Evolutionary conservation across 2,329 filamentous ascomycete genomes (phyloP), one percentile per base, ranked within the genome.

Genomic region (Elsinoe ampelina): DNA sequence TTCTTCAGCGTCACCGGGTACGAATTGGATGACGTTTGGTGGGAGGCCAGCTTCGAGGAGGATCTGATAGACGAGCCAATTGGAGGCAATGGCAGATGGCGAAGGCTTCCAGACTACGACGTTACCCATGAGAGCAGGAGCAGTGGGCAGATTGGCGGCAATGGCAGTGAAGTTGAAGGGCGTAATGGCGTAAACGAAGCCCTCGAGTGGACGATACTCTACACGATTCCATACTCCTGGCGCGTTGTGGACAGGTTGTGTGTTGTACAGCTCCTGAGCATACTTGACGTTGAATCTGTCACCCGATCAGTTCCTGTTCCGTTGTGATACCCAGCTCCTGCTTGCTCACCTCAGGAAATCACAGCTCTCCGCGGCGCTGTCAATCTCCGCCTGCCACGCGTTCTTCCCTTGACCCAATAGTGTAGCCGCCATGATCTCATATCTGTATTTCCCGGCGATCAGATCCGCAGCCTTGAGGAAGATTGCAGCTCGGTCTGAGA

Each of bases 91-190:
- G 36, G 91, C 88, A 13, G 78, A 85, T 63, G 92, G 89, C 12
- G 88, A 93, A n/a, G 91, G 91, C 78, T 97, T 97, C 91, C 91
- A 97, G 47, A 97, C 75, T 3, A 95, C 89, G 1, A 96, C 92
- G 71, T 97, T 97, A 58, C 91, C 91, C 77, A 96, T 84, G 57
- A 96, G 75, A 0, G 89, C 90, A 12, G 92, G 90, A 0, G 88
- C 85, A 48, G 83, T 86, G 13, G 87, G 82, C 41, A 97, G 78
- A 73, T 95, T 96, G 57, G 86, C 92, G 10, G 84, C 90, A 64
- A 97, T 95, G 61, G 91, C 91, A 19, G 91, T 96, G 75, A 97
- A 97, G 77, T 97, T 97, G 80, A 96, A 97, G 42, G 91, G 91
- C 59, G 85, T 89, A 65, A 96, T 83, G 35, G 91, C 92, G 70